Evolutionary conservation across 2,329 filamentous ascomycete species (phyloP), one percentile per base, ranked within the genome.

Genomic region (Exserohilum turcica): DNA sequence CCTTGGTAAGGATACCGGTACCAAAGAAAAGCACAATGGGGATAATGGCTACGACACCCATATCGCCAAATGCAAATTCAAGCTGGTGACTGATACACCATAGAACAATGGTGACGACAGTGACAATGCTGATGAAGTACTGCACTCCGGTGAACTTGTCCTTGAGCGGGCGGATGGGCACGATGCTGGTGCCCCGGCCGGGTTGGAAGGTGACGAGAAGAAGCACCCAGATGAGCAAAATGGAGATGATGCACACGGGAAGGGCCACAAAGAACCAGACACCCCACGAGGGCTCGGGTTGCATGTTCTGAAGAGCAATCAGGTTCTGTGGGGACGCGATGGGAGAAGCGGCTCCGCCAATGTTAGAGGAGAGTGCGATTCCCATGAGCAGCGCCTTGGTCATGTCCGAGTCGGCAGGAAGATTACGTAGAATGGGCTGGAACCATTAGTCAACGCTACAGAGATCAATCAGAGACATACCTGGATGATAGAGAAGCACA

Each of bases 261-360:
- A 99, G 85, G 21, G 92, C 87, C 64, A 99, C 86, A 77, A 97
- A 97, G 80, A 99, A 97, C 94, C 94, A 99, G 54, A 91, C 85
- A 16, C 91, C 88, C 94, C 94, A 99, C 12, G 90, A 92, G 7
- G 94, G 92, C 52, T 88, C 85, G 0, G 93, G 93, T 51, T 87
- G 80, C 94, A 99, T 99, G 77, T 97, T 96, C 67, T 95, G 89
- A 54, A 99, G 82, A 1, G 95, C 94, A 52, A 99, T 94, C 43
- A 99, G 91, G 68, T 99, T 99, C 72, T 99, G 94, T 0, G 95
- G 94, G 3, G 92, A 97, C 5, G 95, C 94, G 65, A 99, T 99
- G 0, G 94, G 94, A 1, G 92, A 97, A 0, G 96, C 90, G 77
- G 96, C 96, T 52, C 94, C 94, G 54, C 94, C 94, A 52, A 99